Evolutionary conservation across 2,329 filamentous ascomycete genomes (phyloP).

Genomic region (Beauveria brongniartii): DNA sequence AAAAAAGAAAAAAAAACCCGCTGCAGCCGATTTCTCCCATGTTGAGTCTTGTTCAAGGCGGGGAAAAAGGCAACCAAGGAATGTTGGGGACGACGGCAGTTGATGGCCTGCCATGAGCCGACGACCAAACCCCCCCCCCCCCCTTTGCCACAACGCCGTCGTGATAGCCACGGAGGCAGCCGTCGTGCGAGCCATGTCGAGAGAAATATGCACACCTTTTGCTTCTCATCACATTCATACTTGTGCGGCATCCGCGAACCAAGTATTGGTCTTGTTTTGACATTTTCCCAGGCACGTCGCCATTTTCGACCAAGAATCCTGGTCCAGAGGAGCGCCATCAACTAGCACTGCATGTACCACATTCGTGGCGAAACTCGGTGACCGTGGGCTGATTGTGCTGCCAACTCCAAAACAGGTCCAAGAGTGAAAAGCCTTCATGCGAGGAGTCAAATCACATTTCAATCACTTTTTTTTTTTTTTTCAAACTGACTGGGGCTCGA

Average conservation of each 20-base stretch:
- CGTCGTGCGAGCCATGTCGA: background rate
- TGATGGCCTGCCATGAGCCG: background rate
- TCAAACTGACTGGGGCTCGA: background rate
- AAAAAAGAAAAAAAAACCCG: background rate
- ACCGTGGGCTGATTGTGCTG: too few species aligned
- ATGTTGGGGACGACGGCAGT: background rate
- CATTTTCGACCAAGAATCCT: background rate
- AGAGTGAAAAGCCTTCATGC: background rate
- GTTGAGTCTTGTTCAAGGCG: background rate
- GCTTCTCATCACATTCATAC: background rate
- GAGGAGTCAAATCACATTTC: background rate
- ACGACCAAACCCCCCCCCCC: background rate
- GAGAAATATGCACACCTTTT: background rate
- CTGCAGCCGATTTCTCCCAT: background rate
- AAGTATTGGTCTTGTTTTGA: background rate
- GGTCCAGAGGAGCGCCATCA: background rate
- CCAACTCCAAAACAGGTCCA: background rate
- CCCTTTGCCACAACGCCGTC: background rate
- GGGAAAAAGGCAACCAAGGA: too few species aligned
- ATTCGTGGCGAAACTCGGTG: too few species aligned
- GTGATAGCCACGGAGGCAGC: background rate
- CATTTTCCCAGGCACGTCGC: background rate
- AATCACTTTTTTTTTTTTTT: background rate
- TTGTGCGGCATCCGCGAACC: background rate
- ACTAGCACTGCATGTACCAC: too few species aligned